Percentiles rank a stretch among this genome's conserved stretches.
Conservation (phyloP, 495 filamentous ascomycete species). For the Penicillium canescens region DNA sequence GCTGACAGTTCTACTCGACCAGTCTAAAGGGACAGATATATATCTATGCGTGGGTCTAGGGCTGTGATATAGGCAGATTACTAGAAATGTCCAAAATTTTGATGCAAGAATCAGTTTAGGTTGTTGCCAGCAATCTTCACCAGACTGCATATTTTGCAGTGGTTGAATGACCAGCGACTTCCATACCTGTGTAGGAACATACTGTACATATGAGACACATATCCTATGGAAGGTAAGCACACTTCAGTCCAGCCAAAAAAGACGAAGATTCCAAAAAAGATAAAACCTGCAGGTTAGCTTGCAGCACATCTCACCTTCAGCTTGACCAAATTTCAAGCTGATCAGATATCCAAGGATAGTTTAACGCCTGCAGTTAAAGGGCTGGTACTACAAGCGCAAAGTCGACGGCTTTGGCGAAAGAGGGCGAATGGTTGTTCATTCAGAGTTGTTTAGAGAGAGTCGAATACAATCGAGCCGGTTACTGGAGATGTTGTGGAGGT, state of each 20-base stretch:
- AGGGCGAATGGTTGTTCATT: slow-evolving; percentile 27
- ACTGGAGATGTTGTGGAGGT: slow-evolving; percentile 34
- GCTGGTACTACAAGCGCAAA: slow-evolving; percentile 43
- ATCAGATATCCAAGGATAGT: background rate
- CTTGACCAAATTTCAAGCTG: background rate
- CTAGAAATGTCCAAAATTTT: too few species aligned
- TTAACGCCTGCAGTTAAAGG: slow-evolving; percentile 8
- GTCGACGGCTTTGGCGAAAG: slow-evolving; percentile 36
- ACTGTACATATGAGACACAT: too few species aligned
- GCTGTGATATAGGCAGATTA: too few species aligned
- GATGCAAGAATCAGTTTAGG: too few species aligned
- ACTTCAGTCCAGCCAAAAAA: background rate
- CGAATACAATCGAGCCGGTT: slow-evolving; percentile 52
- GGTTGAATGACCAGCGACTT: too few species aligned
- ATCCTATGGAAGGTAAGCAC: too few species aligned
- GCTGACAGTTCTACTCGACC: too few species aligned
- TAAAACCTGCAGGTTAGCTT: slow-evolving; percentile 3
- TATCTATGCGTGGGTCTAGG: too few species aligned
- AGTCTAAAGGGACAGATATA: too few species aligned
- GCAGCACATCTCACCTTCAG: slow-evolving; percentile 1
- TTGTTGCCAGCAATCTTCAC: too few species aligned
- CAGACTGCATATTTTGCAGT: too few species aligned
- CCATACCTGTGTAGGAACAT: too few species aligned
- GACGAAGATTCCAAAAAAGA: background rate
- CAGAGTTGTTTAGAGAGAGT: slow-evolving; percentile 25